phyloP scores from a whole-genome alignment of 2,329 filamentous ascomycete genomes.

The Phialophora tarda region DNA sequence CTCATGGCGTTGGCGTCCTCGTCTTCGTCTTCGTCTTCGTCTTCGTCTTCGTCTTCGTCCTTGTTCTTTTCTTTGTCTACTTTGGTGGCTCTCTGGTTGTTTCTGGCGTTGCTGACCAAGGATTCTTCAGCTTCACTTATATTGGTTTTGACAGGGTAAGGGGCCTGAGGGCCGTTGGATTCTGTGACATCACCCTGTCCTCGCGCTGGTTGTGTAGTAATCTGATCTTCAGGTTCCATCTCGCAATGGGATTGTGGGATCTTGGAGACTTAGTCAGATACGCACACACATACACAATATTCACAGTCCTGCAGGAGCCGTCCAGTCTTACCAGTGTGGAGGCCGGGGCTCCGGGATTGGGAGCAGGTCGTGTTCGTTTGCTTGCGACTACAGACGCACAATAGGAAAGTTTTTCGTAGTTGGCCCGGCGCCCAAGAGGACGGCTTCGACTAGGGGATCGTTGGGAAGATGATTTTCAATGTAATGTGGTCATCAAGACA shows the following conservation, averaged over 20 bases:
- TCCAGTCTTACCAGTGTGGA: neutral
- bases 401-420: neutral
- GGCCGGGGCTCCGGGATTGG: too few species aligned
- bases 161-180: neutral
- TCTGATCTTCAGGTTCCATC: slow-evolving; percentile 11
- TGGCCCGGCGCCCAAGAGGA: neutral
- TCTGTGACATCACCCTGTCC: neutral
- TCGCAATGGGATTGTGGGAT: neutral
- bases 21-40: neutral
- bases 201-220: slow-evolving; percentile 6
- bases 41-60: neutral
- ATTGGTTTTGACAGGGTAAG: neutral
- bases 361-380: neutral
- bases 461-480: neutral
- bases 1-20: neutral
- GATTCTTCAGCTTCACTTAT: slow-evolving; percentile 4
- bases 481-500: neutral
- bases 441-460: neutral
- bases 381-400: neutral
- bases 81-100: neutral
- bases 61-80: neutral
- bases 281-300: neutral
- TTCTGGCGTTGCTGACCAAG: neutral
- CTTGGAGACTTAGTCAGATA: slow-evolving; percentile 17
- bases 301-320: neutral